A percentile compares a stretch with the other conserved stretches of the same genome.
phyloP scores from a whole-genome alignment of 2,329 filamentous ascomycete genomes.

The Xylariaceae sp. region DNA sequence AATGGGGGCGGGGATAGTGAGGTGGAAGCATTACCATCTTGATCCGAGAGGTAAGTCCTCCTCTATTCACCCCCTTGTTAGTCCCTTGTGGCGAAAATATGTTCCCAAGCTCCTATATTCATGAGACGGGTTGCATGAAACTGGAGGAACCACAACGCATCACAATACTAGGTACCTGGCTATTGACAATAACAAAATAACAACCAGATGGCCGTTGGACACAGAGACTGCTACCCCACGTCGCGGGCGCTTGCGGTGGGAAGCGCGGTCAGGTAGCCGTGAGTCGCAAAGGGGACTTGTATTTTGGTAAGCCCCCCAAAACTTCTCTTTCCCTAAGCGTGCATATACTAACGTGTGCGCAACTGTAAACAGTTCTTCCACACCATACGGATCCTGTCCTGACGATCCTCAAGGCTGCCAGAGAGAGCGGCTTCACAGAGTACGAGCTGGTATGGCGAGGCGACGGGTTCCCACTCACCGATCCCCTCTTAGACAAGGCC shows the following conservation, averaged over 20 bases:
- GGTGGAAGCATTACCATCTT: slow-evolving; percentile 39
- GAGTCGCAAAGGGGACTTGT: slow-evolving; percentile 31
- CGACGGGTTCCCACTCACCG: slow-evolving; percentile 31
- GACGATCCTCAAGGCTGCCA: slow-evolving; percentile 30
- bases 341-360: background rate
- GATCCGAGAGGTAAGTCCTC: slow-evolving; percentile 27
- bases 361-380: slow-evolving; percentile 29
- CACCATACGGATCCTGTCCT: slow-evolving; percentile 27
- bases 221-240: slow-evolving; percentile 28
- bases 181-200: too few relatives aligned
- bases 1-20: slow-evolving; percentile 22
- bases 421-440: slow-evolving; percentile 24
- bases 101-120: too few relatives aligned
- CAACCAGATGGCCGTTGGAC: slow-evolving; percentile 31
- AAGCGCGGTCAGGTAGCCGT: slow-evolving; percentile 35
- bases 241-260: slow-evolving; percentile 27
- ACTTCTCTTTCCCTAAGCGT: background rate
- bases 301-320: slow-evolving; percentile 19
- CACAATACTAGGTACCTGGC: too few relatives aligned
- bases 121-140: too few relatives aligned
- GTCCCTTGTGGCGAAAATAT: too few relatives aligned
- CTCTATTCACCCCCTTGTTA: background rate
- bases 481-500: slow-evolving; percentile 36
- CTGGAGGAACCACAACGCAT: too few relatives aligned
- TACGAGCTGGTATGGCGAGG: slow-evolving; percentile 35